These are phyloP conservation scores for Plasmodium gonderi DNA, from an alignment of 169 alveolate genomes.

Conservation along the genomic window DNA sequence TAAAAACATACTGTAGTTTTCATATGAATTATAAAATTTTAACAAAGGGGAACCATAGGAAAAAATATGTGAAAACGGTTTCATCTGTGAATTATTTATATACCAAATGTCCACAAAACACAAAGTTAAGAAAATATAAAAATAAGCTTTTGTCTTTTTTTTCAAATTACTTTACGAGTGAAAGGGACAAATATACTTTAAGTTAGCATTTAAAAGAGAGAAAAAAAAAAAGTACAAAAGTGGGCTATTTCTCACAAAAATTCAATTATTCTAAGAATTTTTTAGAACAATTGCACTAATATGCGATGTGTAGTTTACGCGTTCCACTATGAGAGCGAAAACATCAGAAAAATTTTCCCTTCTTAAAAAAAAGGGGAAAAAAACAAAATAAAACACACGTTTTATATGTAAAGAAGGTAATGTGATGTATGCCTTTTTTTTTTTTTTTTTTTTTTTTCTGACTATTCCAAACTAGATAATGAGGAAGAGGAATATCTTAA, in stretches of 20 bases:
- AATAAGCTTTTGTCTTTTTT: constrained; percentile 62
- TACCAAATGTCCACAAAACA: constrained; percentile 4
- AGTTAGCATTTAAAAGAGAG: constrained; percentile 18
- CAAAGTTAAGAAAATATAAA: constrained; percentile 6
- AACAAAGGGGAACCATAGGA: neutral
- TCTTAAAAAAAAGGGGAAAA: neutral
- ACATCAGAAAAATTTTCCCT: neutral
- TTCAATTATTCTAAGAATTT: too few relatives aligned
- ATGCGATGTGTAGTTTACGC: neutral
- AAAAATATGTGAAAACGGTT: constrained; percentile 30
- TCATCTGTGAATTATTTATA: constrained; percentile 18
- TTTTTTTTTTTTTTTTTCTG: neutral
- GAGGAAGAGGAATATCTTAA: constrained; percentile 59
- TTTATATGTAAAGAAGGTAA: neutral
- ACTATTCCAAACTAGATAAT: constrained; percentile 15
- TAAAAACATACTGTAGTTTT: constrained; percentile 28
- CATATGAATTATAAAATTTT: constrained; percentile 63
- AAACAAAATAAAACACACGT: neutral
- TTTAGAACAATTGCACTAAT: too few relatives aligned
- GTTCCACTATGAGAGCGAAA: neutral
- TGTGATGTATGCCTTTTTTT: neutral
- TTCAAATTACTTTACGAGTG: constrained; percentile 58
- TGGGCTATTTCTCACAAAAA: neutral
- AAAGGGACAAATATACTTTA: constrained; percentile 39
- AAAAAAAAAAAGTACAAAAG: constrained; percentile 12